A percentile compares a stretch with the other conserved stretches of the same genome.
phyloP scores from a whole-genome alignment of 345 rosid genomes.

The Hevea brasiliensis region DNA sequence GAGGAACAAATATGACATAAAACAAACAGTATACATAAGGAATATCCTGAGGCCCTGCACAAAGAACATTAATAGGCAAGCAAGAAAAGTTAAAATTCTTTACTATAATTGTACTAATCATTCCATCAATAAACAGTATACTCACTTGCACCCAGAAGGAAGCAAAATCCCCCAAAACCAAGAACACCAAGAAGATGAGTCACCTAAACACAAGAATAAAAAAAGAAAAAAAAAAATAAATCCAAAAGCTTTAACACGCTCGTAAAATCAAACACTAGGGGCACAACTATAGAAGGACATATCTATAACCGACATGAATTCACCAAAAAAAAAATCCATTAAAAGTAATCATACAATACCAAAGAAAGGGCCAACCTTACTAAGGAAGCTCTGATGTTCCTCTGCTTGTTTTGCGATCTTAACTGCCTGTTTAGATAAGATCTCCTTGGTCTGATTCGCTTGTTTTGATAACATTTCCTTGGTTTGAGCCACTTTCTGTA shows the following conservation, averaged over 20 bases:
- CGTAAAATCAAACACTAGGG: background rate
- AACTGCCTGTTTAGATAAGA: constrained; percentile 80
- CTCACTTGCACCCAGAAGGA: constrained; percentile 91
- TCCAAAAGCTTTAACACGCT: background rate
- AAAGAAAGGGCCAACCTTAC: constrained; percentile 48
- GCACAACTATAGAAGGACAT: background rate
- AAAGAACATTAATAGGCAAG: constrained; percentile 7
- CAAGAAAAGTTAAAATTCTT: constrained; percentile 11
- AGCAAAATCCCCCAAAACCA: constrained; percentile 92
- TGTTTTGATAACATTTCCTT: constrained; percentile 79
- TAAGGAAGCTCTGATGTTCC: constrained; percentile 83
- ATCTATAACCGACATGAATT: background rate
- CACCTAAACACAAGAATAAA: constrained; percentile 42
- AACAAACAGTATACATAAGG: constrained; percentile 83
- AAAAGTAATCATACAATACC: background rate
- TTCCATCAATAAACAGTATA: constrained; percentile 22
- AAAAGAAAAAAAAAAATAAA: background rate
- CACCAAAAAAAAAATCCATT: background rate
- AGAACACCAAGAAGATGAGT: constrained; percentile 89
- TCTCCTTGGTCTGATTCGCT: constrained; percentile 77
- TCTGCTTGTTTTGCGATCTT: constrained; percentile 96
- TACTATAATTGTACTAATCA: background rate
- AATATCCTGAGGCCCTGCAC: constrained; percentile 82
- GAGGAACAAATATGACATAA: constrained; percentile 84
- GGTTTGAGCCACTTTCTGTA: constrained; percentile 67